A percentile compares a stretch with the other conserved stretches of the same genome.
Conservation (phyloP, 257 asterid species). For the Salvia rosmarinus region DNA sequence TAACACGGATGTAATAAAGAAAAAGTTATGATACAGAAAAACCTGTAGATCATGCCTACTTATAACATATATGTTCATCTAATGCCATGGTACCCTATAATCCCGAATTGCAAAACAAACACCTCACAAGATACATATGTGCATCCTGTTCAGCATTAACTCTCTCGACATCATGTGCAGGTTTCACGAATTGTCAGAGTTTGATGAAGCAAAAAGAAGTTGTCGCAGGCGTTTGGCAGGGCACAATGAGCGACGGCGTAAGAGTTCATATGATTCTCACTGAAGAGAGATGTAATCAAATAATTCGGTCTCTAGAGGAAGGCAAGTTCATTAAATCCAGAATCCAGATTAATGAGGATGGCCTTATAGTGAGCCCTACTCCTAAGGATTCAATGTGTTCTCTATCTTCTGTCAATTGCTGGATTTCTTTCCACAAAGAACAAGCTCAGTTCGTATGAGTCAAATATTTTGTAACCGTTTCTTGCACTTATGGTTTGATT, state of each 20-base stretch:
- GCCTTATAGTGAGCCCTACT: conserved; percentile 22
- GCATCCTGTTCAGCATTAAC: conserved; percentile 18
- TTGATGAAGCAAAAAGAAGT: conserved; percentile 86
- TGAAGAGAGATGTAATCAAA: conserved; percentile 44
- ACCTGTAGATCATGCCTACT: background rate
- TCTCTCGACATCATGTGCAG: conserved; percentile 48
- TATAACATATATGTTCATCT: background rate
- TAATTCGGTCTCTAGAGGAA: conserved; percentile 26
- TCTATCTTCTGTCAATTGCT: conserved; percentile 84
- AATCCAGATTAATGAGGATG: conserved; percentile 22
- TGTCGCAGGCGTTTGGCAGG: conserved; percentile 91
- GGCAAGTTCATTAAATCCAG: conserved; percentile 20
- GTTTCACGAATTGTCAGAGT: conserved; percentile 80
- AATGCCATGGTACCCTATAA: background rate
- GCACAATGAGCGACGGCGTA: conserved; percentile 90
- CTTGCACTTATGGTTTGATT: conserved; percentile 23
- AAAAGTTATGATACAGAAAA: background rate
- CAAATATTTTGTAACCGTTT: conserved; percentile 22
- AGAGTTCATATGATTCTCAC: conserved; percentile 61
- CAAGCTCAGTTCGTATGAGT: conserved; percentile 34
- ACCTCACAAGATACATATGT: background rate
- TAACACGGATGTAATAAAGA: conserved; percentile 14
- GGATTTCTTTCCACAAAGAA: conserved; percentile 34
- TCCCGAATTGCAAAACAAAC: background rate
- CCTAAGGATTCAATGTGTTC: conserved; percentile 54